These are phyloP conservation scores for Blepharisma stoltei DNA, from an alignment of 73 alveolate species.

Conservation along the genomic window DNA sequence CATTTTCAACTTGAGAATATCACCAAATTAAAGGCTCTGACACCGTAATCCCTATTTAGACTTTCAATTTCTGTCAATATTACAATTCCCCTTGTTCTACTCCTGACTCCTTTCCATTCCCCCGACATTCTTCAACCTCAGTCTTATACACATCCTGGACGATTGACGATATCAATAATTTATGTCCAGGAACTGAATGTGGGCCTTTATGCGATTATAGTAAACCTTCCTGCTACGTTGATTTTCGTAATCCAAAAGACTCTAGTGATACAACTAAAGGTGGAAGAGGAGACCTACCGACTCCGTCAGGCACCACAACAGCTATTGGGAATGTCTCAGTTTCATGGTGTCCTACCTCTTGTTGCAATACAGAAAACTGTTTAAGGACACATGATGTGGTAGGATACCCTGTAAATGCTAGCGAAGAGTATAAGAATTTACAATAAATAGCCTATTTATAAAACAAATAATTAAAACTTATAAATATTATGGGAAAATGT, in stretches of 20 bases:
- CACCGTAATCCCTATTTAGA: background rate
- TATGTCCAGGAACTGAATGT: constrained; percentile 41
- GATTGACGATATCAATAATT: constrained; percentile 32
- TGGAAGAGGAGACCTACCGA: constrained; percentile 32
- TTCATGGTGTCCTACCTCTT: constrained; percentile 45
- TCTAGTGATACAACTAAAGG: constrained; percentile 43
- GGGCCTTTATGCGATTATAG: constrained; percentile 44
- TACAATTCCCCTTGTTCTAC: background rate
- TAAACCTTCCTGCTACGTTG: constrained; percentile 29
- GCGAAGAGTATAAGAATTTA: no score
- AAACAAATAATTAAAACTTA: no score
- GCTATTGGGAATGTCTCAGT: background rate
- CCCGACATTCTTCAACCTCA: constrained; percentile 24
- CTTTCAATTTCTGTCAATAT: constrained; percentile 10
- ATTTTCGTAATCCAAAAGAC: constrained; percentile 23
- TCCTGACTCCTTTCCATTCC: constrained; percentile 5
- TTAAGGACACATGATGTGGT: constrained; percentile 39
- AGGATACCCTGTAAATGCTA: constrained; percentile 43
- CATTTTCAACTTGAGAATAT: background rate
- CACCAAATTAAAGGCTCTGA: background rate
- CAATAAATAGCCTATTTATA: no score
- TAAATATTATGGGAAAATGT: no score
- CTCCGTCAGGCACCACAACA: constrained; percentile 20
- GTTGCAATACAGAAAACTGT: constrained; percentile 57
- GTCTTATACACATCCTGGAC: constrained; percentile 37